Base-by-base conservation (phyloP, 2,329 filamentous ascomycete species). In the Sordariomycetes sp. region DNA sequence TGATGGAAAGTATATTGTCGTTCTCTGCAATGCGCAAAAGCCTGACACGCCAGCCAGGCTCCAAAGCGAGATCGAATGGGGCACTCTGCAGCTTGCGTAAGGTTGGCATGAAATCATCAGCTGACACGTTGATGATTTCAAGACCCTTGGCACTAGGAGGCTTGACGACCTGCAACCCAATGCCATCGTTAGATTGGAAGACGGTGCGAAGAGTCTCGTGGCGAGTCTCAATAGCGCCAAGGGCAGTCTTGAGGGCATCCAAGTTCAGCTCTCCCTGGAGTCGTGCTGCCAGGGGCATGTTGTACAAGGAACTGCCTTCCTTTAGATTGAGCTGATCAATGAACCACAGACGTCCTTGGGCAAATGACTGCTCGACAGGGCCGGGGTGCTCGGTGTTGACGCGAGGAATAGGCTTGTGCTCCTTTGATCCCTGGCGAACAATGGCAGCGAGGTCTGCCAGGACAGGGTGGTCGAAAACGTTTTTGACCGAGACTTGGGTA, bases 271-370 rank as follows among this genome's bases (percentile, higher is more conserved):
- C 17, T 8, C 44, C 44, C 4, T 29, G 30, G 17, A 46, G 21
- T 3, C 42, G 38, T 2, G 41, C 32, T 3, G 39, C 38, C 9
- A 32, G 35, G 11, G 43, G 42, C 23, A 46, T 41, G 17, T 40
- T 32, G 16, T 45, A 47, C 40, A 42, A 45, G 4, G 36, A 33
- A 2, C 32, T 17, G 10, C n/a, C n/a, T n/a, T n/a, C n/a, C n/a
- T 39, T 42, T 3, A 33, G 34, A 21, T 46, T 30, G 16, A 47
- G 41, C 25, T 42, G 39, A 4, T 47, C 45, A 12, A 47, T 29
- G 28, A 47, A 47, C 45, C 45, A 47, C 3, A 47, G 33, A 6
- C 45, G 40, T 8, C 40, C 39, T 30, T 47, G 45, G 9, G 44
- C 43, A 38, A 41, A 46, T 3, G 45, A 47, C 21, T 46, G 43